phyloP scores from a whole-genome alignment of 2,329 filamentous ascomycete species.

The Arthrobotrys musiformis region DNA sequence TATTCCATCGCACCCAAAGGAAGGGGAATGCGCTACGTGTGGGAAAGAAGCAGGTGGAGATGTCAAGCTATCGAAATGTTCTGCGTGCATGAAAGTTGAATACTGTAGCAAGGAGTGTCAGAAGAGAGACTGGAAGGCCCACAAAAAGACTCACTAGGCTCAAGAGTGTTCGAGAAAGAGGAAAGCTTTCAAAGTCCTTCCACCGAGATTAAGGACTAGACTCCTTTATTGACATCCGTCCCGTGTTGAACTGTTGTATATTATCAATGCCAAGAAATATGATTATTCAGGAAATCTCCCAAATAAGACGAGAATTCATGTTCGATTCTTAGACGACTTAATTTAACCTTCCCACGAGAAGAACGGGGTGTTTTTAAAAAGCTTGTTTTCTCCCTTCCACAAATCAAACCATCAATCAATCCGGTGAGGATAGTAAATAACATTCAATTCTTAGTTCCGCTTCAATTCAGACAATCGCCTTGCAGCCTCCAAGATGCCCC shows the following conservation, averaged over 20 bases:
- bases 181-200: too few species aligned
- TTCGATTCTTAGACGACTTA: too few species aligned
- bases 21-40: neutral
- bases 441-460: neutral
- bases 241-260: neutral
- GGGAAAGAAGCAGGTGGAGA: neutral
- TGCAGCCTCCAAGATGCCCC: conserved; percentile 68
- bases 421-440: neutral
- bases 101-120: conserved; percentile 38
- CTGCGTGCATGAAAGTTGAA: neutral
- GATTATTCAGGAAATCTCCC: neutral
- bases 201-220: too few species aligned
- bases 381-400: too few species aligned
- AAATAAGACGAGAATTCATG: neutral
- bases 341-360: neutral
- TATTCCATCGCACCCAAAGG: neutral
- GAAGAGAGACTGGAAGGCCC: conserved; percentile 24
- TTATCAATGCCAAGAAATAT: neutral
- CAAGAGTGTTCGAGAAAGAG: neutral
- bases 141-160: conserved; percentile 9
- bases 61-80: neutral
- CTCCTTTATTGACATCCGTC: too few species aligned
- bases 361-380: neutral
- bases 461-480: conserved; percentile 62
- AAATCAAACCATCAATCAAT: neutral